Evolutionary conservation across 129 eudicot species (phyloP), one percentile per base, ranked within the genome.

Genomic region (Centrapalus pauciflorus): DNA sequence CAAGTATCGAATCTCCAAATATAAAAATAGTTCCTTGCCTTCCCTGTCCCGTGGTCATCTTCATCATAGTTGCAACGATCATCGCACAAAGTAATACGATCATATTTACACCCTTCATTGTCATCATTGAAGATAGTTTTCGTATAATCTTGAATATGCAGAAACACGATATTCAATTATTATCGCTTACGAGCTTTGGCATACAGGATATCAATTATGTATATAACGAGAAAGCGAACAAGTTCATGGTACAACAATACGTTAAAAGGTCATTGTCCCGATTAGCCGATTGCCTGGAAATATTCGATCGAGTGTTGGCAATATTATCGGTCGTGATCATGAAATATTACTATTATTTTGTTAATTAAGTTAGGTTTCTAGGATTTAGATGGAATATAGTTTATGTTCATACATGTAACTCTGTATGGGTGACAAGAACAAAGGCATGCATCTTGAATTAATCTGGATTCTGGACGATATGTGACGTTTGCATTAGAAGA

Each of bases 1-100:
- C 82, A 10, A 43, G 66, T 0, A 73, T 66, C 7, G 82, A 78
- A 37, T 78, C 82, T 17, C 82, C 82, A 60, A 78, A 78, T 37
- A 78, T 20, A 46, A 45, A 78, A 0, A 72, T 21, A 7, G 69
- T 25, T 57, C 40, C 40, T 28, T 30, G 26, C 41, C 16, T 8
- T 13, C 6, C 64, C 14, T 1, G 29, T 57, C 64, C 64, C 6
- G 4, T 57, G 41, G 26, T 8, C 3, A 30, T 57, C 64, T 57
- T 57, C 26, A 7, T 16, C 25, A 57, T 30, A 1, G 26, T 57
- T 29, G 43, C 43, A 30, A 16, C 43, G 11, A 4, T 57, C 30
- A 57, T 7, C 16, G 41, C 64, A 57, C 43, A 57, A 28, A 57
- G 43, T 10, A 30, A 29, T n/a, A 30, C 64, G 43, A 57, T 33